These are phyloP conservation scores for Albugo laibachii DNA, from an alignment of 352 stramenopile species.

Conservation along the genomic window DNA sequence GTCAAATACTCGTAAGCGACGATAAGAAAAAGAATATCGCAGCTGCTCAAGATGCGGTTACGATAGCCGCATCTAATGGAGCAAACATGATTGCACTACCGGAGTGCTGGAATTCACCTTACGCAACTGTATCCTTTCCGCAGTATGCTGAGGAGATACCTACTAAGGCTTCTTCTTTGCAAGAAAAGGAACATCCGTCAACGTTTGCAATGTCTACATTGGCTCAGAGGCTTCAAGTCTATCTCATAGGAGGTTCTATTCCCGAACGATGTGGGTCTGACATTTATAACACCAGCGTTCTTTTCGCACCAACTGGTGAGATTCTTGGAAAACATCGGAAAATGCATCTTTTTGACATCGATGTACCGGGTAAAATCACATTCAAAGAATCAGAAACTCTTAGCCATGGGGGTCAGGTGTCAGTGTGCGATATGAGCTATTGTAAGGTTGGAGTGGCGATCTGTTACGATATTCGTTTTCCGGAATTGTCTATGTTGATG, in stretches of 20 bases:
- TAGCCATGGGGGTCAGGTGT: conserved; percentile 77
- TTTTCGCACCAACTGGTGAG: conserved; percentile 86
- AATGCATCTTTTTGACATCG: conserved; percentile 99
- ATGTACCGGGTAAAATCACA: conserved; percentile 96
- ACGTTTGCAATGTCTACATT: conserved; percentile 77
- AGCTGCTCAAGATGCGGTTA: conserved; percentile 33
- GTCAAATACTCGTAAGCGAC: conserved; percentile 87
- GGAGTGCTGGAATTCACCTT: conserved; percentile 94
- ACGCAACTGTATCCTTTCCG: conserved; percentile 93
- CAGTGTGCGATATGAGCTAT: conserved; percentile 74
- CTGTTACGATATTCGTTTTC: conserved; percentile 99
- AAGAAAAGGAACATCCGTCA: conserved; percentile 53
- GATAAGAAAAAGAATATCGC: conserved; percentile 78
- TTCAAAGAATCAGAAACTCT: conserved; percentile 99
- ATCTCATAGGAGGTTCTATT: conserved; percentile 95
- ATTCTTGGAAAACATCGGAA: conserved; percentile 98
- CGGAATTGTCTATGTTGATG: conserved; percentile 95
- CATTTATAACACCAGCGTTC: conserved; percentile 98
- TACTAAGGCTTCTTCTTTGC: conserved; percentile 23
- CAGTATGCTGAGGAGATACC: conserved; percentile 95
- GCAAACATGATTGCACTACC: conserved; percentile 83
- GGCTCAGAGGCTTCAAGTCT: conserved; percentile 80
- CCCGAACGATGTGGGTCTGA: conserved; percentile 77
- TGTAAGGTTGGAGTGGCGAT: conserved; percentile 96
- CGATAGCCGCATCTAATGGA: conserved; percentile 43